phyloP scores from a whole-genome alignment of 345 rosid species.

The Odontarrhena argentea region DNA sequence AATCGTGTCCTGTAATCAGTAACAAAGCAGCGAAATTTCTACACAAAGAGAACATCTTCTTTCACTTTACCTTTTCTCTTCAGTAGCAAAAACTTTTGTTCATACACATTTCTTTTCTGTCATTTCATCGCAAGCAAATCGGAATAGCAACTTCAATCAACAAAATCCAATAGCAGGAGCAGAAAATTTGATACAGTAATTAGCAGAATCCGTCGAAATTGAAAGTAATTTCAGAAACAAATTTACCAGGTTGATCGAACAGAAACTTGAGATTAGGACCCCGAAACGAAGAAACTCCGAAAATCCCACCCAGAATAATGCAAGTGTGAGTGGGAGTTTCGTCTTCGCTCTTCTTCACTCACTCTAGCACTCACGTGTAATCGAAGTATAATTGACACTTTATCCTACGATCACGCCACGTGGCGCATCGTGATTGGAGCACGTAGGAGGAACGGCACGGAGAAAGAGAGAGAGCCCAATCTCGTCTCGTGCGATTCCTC shows the following conservation, averaged over 20 bases:
- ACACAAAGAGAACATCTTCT: neutral
- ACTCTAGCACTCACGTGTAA: conserved; percentile 30
- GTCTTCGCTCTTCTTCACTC: conserved; percentile 6
- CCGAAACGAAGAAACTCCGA: conserved; percentile 19
- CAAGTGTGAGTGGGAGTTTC: neutral
- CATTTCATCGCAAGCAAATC: conserved; percentile 5
- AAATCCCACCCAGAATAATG: conserved; percentile 5
- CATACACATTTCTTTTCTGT: neutral
- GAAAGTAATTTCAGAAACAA: conserved; percentile 3
- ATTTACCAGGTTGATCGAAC: conserved; percentile 21
- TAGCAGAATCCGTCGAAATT: conserved; percentile 13
- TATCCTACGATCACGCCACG: conserved; percentile 39
- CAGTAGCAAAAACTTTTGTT: neutral
- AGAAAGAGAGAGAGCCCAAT: conserved; percentile 8
- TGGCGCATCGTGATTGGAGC: conserved; percentile 38
- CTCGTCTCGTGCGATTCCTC: conserved; percentile 42
- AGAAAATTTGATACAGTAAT: conserved; percentile 7
- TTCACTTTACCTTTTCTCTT: neutral
- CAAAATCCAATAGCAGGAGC: conserved; percentile 9
- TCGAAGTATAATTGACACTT: conserved; percentile 41
- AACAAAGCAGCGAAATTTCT: no score
- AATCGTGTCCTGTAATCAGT: conserved; percentile 23
- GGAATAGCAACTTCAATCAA: no score
- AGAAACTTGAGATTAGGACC: no score
- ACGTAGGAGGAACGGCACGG: conserved; percentile 36